Evolutionary conservation across 495 filamentous ascomycete genomes (phyloP).

Genomic region (Hypomontagnella submonticulosa): DNA sequence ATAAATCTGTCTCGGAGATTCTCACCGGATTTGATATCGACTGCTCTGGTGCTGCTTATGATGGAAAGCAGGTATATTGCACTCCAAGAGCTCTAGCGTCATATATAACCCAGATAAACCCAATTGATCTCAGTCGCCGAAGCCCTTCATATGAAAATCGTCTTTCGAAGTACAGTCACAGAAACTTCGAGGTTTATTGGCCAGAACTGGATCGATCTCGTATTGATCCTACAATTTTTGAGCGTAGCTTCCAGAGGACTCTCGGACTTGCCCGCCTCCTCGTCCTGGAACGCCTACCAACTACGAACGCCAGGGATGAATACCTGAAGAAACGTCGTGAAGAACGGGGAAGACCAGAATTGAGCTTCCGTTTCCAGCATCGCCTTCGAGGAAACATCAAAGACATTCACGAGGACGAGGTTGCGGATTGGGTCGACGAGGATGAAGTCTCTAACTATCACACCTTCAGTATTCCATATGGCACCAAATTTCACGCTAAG

Average conservation of each 20-base stretch:
- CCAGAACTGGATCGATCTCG: constrained; percentile 73
- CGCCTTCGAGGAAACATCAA: constrained; percentile 72
- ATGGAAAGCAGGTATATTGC: constrained; percentile 78
- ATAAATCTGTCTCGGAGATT: constrained; percentile 82
- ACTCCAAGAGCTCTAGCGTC: constrained; percentile 76
- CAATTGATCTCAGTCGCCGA: constrained; percentile 78
- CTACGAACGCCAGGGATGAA: constrained; percentile 67
- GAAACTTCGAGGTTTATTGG: constrained; percentile 86
- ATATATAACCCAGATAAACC: constrained; percentile 82
- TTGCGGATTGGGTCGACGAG: constrained; percentile 80
- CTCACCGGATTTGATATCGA: constrained; percentile 88
- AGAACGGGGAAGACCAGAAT: constrained; percentile 72
- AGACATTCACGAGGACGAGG: constrained; percentile 74
- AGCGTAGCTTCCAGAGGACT: constrained; percentile 77
- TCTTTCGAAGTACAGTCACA: constrained; percentile 85
- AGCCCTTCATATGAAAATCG: constrained; percentile 89
- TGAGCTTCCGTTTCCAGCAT: constrained; percentile 44
- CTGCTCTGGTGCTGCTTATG: constrained; percentile 80
- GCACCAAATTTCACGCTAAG: constrained; percentile 71
- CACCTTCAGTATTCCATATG: constrained; percentile 82
- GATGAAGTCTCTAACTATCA: constrained; percentile 81
- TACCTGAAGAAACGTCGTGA: constrained; percentile 72
- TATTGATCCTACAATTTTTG: constrained; percentile 86
- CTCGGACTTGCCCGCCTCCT: constrained; percentile 81
- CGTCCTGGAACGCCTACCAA: constrained; percentile 81